These are phyloP conservation scores for Yamadazyma trypodendri DNA, from an alignment of 1,139 yeast genomes.

Conservation along the genomic window DNA sequence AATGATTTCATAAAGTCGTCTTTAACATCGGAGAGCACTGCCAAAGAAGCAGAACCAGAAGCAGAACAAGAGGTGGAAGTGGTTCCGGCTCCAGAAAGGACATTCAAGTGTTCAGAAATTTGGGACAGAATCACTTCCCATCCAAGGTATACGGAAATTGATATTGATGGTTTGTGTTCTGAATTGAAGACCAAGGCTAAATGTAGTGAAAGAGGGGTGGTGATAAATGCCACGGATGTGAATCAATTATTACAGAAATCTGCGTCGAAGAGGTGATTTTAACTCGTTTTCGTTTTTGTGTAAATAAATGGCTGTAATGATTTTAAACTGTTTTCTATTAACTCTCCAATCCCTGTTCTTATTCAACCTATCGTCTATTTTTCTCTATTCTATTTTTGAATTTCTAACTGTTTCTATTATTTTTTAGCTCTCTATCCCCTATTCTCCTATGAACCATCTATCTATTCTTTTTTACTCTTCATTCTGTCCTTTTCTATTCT, in stretches of 20 bases:
- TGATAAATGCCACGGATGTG: constrained; percentile 76
- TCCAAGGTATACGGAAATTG: constrained; percentile 89
- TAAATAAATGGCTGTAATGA: constrained; percentile 1
- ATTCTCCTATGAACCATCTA: no score
- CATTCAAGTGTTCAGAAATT: constrained; percentile 72
- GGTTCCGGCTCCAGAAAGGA: constrained; percentile 40
- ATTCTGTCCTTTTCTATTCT: no score
- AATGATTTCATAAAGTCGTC: constrained; percentile 36
- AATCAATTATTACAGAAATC: constrained; percentile 55
- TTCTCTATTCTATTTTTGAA: no score
- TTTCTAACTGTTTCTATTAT: no score
- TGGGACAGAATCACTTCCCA: constrained; percentile 96
- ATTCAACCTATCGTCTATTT: no score
- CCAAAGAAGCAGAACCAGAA: background rate
- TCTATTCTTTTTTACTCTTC: no score
- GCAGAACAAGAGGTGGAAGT: constrained; percentile 22
- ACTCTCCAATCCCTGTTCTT: no score
- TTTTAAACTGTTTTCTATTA: background rate
- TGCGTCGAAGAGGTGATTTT: constrained; percentile 16
- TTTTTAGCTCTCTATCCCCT: no score
- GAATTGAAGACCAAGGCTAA: constrained; percentile 93
- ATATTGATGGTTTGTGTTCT: constrained; percentile 86
- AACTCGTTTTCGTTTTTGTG: background rate
- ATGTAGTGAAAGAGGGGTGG: constrained; percentile 90
- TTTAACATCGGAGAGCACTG: constrained; percentile 14